These are phyloP conservation scores for Leucocoprinus leucothites DNA, from an alignment of 768 basidiomycete species.

Conservation along the genomic window DNA sequence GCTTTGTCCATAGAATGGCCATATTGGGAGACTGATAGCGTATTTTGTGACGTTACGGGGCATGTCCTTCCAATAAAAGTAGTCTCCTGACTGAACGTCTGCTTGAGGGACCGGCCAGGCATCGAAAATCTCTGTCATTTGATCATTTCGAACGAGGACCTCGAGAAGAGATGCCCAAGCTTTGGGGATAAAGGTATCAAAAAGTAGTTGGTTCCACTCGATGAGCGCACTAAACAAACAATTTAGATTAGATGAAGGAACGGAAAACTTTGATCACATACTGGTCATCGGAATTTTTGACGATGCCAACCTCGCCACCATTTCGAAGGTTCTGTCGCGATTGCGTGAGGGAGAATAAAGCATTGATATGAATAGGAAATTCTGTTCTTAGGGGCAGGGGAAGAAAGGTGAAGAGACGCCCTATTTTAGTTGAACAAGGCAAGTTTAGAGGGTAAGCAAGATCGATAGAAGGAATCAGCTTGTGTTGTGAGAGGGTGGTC, in stretches of 20 bases:
- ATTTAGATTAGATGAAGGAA: background rate
- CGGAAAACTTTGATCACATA: slow-evolving; percentile 20
- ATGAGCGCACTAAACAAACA: slow-evolving; percentile 33
- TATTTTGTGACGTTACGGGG: slow-evolving; percentile 25
- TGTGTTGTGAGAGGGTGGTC: slow-evolving; percentile 31
- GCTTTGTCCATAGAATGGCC: slow-evolving; percentile 28
- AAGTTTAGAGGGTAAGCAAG: slow-evolving; percentile 31
- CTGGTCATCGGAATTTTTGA: slow-evolving; percentile 37
- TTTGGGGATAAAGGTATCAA: slow-evolving; percentile 40
- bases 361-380: slow-evolving; percentile 45
- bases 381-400: slow-evolving; percentile 44
- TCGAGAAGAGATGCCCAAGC: slow-evolving; percentile 38
- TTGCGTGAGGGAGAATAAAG: slow-evolving; percentile 41
- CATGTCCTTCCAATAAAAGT: slow-evolving; percentile 35
- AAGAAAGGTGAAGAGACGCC: slow-evolving; percentile 47
- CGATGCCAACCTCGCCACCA: slow-evolving; percentile 34
- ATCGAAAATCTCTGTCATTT: slow-evolving; percentile 27
- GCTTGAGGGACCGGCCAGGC: slow-evolving; percentile 38
- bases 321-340: slow-evolving; percentile 45
- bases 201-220: slow-evolving; percentile 47
- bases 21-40: slow-evolving; percentile 26
- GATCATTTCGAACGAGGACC: slow-evolving; percentile 22
- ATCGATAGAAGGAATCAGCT: slow-evolving; percentile 36
- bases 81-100: slow-evolving; percentile 32
- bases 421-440: slow-evolving; percentile 15